These are phyloP conservation scores for Arabidopsis arenosa DNA, from an alignment of 345 rosid genomes.

Conservation along the genomic window DNA sequence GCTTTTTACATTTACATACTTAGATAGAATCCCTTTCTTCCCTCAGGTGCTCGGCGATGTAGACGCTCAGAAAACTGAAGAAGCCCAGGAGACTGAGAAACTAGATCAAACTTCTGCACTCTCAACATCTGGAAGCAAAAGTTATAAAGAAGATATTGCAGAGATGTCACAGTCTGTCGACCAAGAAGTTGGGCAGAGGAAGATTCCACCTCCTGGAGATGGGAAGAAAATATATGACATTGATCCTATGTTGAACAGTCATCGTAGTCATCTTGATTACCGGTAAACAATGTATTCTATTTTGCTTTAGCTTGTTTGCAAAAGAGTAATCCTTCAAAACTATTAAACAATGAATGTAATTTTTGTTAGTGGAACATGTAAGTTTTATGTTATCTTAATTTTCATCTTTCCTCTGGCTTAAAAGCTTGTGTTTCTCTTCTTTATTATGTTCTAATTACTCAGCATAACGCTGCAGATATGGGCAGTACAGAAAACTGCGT, in stretches of 20 bases:
- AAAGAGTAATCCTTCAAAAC: constrained; percentile 10
- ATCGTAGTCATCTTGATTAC: constrained; percentile 79
- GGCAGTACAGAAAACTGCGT: constrained; percentile 68
- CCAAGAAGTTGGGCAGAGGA: constrained; percentile 45
- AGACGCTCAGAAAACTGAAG: constrained; percentile 4
- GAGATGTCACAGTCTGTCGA: constrained; percentile 42
- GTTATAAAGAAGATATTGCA: constrained; percentile 35
- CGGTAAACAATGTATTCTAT: constrained; percentile 50
- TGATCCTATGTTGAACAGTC: constrained; percentile 69
- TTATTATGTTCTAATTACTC: constrained; percentile 20
- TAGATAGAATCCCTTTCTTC: background rate
- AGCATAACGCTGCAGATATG: constrained; percentile 55
- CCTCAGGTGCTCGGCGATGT: constrained; percentile 27
- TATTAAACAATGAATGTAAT: background rate
- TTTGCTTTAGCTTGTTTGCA: constrained; percentile 19
- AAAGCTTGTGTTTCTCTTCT: background rate
- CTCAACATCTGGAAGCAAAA: constrained; percentile 41
- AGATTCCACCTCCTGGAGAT: constrained; percentile 72
- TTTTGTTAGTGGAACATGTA: background rate
- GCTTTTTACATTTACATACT: constrained; percentile 16
- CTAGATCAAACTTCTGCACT: constrained; percentile 48
- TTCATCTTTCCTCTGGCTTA: background rate
- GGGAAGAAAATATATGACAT: constrained; percentile 85
- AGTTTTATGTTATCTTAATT: constrained; percentile 3
- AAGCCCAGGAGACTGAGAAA: constrained; percentile 37